phyloP scores from a whole-genome alignment of 208 protist species.

The Trypanosoma theileri region DNA sequence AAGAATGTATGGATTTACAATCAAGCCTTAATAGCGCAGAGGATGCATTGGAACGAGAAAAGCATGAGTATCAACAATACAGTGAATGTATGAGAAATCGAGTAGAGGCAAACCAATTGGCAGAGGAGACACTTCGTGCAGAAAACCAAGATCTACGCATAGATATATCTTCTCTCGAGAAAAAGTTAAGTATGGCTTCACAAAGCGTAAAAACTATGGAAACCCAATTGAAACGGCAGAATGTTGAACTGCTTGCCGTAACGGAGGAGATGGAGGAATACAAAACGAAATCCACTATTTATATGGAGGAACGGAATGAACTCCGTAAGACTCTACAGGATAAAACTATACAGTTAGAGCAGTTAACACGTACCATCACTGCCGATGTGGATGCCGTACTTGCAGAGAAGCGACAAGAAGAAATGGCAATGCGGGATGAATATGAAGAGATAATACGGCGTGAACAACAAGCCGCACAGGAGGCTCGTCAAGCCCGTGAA shows the following conservation, averaged over 20 bases:
- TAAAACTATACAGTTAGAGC: constrained; percentile 40
- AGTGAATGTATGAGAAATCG: constrained; percentile 36
- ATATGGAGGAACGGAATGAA: too few species aligned
- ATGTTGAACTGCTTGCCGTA: constrained; percentile 30
- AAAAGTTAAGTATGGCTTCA: constrained; percentile 30
- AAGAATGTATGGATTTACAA: constrained; percentile 42
- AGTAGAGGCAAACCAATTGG: constrained; percentile 46
- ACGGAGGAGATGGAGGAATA: constrained; percentile 40
- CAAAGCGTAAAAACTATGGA: constrained; percentile 34
- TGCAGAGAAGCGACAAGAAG: too few species aligned
- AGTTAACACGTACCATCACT: constrained; percentile 26
- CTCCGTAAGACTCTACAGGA: constrained; percentile 33
- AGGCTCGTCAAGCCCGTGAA: constrained; percentile 52
- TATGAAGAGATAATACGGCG: constrained; percentile 32
- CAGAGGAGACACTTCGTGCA: constrained; percentile 44
- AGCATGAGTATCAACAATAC: constrained; percentile 36
- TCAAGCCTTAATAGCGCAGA: constrained; percentile 37
- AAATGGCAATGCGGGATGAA: constrained; percentile 10
- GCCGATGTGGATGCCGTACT: constrained; percentile 2
- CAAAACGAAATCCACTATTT: too few species aligned
- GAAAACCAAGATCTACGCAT: constrained; percentile 48
- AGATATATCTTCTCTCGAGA: constrained; percentile 38
- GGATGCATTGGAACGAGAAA: constrained; percentile 37
- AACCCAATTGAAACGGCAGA: constrained; percentile 39
- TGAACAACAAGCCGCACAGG: constrained; percentile 39